Base-by-base conservation (phyloP, 2,329 filamentous ascomycete species). In the Claviceps fusiformis region DNA sequence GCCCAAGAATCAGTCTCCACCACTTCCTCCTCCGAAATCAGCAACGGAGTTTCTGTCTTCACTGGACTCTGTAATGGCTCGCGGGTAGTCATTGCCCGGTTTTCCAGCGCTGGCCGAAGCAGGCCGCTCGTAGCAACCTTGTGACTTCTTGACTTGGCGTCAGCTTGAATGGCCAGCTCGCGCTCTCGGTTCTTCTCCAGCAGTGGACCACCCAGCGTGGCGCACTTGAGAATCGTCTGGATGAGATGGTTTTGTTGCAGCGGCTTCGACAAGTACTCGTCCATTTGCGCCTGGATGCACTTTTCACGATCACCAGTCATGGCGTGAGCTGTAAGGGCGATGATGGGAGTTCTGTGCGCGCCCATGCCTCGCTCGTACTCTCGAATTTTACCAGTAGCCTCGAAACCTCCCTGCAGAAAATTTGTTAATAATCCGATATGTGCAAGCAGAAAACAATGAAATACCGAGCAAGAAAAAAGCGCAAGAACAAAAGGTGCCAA, bases 221-320 rank as follows among this genome's bases (percentile, higher is more conserved):
- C 92, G 67, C 92, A 97, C 70, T 96, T 95, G 60, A 97, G 80
- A 57, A 98, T 97, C 1, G 91, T 96, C 73, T 97, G 92, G 65
- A 97, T 96, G 65, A 97, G 85, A 69, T 95, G 89, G 68, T 95
- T 96, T 67, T 95, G 92, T 70, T 96, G 95, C 58, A 97, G 76
- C 31, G 92, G 92, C 69, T 98, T 98, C 19, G 92, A 95, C 46
- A 98, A 76, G 67, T 98, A 98, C 70, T 98, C 93, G 69, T 98
- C 93, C 93, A 98, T 98, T 73, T 97, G 90, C 10, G 92, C 93
- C 68, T 95, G 89, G 58, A 98, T 95, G 70, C 93, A 98, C 75
- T 95, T 95, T 69, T 98, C 93, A 52, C 93, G 83, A 66, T 98
- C 93, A 60, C 93, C 93, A 75, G 97, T 85, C 93, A 98, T 98